phyloP scores from a whole-genome alignment of 306 rosid species.

The Cicer chorassanicum region DNA sequence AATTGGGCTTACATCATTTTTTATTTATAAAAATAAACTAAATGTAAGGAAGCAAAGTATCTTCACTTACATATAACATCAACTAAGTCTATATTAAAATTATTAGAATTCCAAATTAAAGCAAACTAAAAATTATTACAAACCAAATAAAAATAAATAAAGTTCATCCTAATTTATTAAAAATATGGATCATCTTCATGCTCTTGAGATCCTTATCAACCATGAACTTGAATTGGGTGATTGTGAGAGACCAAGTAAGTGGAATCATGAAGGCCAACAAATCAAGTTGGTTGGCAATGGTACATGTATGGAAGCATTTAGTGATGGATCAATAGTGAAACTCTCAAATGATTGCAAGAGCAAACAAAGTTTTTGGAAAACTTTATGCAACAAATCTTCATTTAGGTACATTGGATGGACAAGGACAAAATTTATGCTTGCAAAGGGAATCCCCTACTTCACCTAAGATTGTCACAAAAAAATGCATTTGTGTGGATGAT shows the following conservation, averaged over 20 bases:
- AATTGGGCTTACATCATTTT: no score
- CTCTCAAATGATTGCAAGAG: conserved; percentile 44
- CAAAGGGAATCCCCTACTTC: conserved; percentile 36
- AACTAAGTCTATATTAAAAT: no score
- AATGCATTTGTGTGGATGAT: conserved; percentile 47
- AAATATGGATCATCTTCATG: no score
- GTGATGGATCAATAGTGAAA: conserved; percentile 20
- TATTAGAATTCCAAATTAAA: no score
- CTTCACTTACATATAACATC: no score
- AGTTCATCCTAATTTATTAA: no score
- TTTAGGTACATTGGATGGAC: conserved; percentile 37
- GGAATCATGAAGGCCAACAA: conserved; percentile 42
- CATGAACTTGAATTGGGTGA: conserved; percentile 40
- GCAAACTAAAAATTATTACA: no score
- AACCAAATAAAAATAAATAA: no score
- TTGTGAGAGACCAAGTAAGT: conserved; percentile 37
- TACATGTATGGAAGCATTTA: conserved; percentile 41
- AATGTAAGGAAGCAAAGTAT: no score
- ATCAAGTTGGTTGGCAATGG: conserved; percentile 29
- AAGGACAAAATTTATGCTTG: conserved; percentile 35
- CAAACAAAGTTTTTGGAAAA: conserved; percentile 44
- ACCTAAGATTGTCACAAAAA: conserved; percentile 35
- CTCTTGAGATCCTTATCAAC: no score
- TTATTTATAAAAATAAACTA: no score
- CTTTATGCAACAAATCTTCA: conserved; percentile 45